Percentiles rank a stretch among this genome's conserved stretches.
Conservation (phyloP, 2,329 filamentous ascomycete species). For the Pseudopyricularia cyperi region DNA sequence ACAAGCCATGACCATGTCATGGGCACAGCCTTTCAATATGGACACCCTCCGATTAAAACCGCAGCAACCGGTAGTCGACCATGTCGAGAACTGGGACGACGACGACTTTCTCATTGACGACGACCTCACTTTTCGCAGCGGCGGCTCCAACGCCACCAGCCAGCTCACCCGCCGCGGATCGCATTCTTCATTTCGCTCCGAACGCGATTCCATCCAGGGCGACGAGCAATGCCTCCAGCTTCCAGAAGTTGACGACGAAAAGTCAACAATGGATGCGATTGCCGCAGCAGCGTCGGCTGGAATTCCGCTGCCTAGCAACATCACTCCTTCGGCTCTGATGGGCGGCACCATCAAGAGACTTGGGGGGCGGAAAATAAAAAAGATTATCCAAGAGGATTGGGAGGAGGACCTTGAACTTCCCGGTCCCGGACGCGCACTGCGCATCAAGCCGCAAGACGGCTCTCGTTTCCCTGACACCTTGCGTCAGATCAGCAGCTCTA, state of each 20-base stretch:
- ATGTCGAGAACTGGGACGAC: conserved; percentile 69
- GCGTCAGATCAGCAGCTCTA: conserved; percentile 45
- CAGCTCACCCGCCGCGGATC: conserved; percentile 51
- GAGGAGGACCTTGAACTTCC: conserved; percentile 65
- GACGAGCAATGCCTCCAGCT: conserved; percentile 83
- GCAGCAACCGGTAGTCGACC: conserved; percentile 40
- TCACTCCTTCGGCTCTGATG: conserved; percentile 78
- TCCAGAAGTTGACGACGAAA: conserved; percentile 64
- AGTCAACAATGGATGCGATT: conserved; percentile 74
- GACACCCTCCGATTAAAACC: conserved; percentile 40
- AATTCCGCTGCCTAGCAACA: conserved; percentile 77
- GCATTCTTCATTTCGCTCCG: conserved; percentile 73
- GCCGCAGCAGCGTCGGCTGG: conserved; percentile 76
- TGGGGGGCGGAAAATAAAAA: conserved; percentile 60
- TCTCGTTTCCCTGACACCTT: conserved; percentile 54
- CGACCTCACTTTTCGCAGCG: conserved; percentile 46
- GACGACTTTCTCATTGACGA: conserved; percentile 63
- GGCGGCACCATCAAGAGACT: conserved; percentile 89
- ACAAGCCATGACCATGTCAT: neutral
- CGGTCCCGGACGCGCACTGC: conserved; percentile 41
- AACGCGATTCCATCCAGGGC: conserved; percentile 65
- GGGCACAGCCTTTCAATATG: conserved; percentile 22
- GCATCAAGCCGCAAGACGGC: conserved; percentile 50
- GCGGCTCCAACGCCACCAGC: conserved; percentile 25
- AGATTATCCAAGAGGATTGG: conserved; percentile 68